These are phyloP conservation scores for Erodium trifolium DNA, from an alignment of 441 rosid species.

Conservation along the genomic window DNA sequence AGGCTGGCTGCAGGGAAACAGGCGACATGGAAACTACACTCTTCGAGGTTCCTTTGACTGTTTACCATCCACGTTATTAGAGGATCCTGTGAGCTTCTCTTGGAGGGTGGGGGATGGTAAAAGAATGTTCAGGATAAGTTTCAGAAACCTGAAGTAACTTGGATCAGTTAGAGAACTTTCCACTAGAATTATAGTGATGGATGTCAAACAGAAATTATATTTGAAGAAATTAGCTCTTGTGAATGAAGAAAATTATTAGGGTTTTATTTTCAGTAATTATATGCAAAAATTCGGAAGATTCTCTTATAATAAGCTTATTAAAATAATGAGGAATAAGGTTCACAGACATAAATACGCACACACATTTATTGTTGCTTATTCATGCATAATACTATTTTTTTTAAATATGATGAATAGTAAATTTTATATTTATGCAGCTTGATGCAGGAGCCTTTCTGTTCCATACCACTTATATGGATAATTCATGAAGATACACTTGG, in stretches of 20 bases:
- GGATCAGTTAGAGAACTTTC: neutral
- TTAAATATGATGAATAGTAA: conserved; percentile 40
- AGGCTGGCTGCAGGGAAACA: neutral
- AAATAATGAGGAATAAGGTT: neutral
- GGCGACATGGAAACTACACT: neutral
- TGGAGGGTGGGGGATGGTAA: neutral
- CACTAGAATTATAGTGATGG: neutral
- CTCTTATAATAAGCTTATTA: neutral
- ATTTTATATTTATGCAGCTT: conserved; percentile 86
- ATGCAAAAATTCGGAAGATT: neutral
- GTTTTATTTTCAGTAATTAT: neutral
- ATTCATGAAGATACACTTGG: conserved; percentile 85
- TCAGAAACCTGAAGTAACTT: neutral
- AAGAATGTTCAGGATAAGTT: neutral
- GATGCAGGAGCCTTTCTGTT: conserved; percentile 94
- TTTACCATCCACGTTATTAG: neutral
- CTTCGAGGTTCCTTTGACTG: neutral
- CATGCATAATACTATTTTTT: conserved; percentile 9
- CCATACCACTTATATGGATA: conserved; percentile 84
- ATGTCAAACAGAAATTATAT: neutral
- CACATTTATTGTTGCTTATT: neutral
- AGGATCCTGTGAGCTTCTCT: neutral
- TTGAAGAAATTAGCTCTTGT: neutral
- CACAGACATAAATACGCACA: neutral
- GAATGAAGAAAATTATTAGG: neutral